These are phyloP conservation scores for Podospora conica DNA, from an alignment of 495 filamentous ascomycete genomes.

Conservation along the genomic window DNA sequence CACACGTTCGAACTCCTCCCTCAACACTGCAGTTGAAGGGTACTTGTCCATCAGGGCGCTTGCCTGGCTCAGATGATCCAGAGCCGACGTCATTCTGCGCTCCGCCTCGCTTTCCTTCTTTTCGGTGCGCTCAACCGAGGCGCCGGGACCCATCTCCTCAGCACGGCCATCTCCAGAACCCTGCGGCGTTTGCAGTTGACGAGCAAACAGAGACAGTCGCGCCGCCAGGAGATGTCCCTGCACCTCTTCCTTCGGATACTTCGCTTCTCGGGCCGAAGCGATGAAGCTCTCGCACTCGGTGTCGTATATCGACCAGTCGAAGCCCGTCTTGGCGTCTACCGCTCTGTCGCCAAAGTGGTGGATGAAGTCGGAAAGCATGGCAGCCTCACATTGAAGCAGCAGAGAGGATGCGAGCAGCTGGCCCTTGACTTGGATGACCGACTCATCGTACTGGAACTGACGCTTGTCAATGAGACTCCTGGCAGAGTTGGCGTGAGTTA, in stretches of 20 bases:
- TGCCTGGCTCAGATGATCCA: slow-evolving; percentile 7
- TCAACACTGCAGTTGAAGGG: slow-evolving; percentile 2
- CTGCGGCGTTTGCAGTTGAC: not conserved
- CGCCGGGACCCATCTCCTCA: not conserved
- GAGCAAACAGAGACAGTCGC: slow-evolving; percentile 25
- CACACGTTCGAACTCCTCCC: not conserved
- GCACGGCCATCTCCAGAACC: not conserved
- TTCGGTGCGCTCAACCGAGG: too few relatives aligned
- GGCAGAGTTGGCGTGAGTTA: slow-evolving; percentile 42
- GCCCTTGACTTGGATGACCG: slow-evolving; percentile 43
- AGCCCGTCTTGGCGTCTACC: slow-evolving; percentile 11
- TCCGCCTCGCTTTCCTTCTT: not conserved
- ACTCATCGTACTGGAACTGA: slow-evolving; percentile 39
- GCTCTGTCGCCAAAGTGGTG: slow-evolving; percentile 19
- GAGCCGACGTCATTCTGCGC: slow-evolving; percentile 8
- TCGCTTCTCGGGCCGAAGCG: slow-evolving; percentile 15
- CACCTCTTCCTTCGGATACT: slow-evolving; percentile 24
- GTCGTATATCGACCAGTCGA: slow-evolving; percentile 37
- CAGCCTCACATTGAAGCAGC: slow-evolving; percentile 48
- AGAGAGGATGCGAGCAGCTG: slow-evolving; percentile 46
- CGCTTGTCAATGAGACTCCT: slow-evolving; percentile 23
- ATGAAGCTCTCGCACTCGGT: slow-evolving; percentile 33
- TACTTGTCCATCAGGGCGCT: not conserved
- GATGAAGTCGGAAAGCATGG: slow-evolving; percentile 52
- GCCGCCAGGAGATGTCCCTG: slow-evolving; percentile 34